Evolutionary conservation across 2,329 filamentous ascomycete genomes (phyloP), one percentile per base, ranked within the genome.

Genomic region (Fonsecaea nubica): DNA sequence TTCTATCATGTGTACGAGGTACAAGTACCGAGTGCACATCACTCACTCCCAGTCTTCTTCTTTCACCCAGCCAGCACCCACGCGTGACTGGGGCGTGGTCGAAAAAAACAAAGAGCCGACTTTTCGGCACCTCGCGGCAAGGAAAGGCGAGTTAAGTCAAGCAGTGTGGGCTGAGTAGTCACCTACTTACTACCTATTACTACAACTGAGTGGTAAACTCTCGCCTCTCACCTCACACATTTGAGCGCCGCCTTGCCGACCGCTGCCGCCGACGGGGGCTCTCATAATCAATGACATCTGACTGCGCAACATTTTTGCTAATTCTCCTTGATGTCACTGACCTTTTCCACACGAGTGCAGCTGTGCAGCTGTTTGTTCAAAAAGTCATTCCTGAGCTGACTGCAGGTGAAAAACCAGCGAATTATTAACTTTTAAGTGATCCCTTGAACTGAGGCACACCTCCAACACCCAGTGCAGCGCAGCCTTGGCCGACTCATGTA

Each of bases 241-340:
- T 53, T 45, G 30, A n/a, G 33, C 30, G 18, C 15, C 50, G 33
- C 36, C 58, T 35, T 61, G 30, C 58, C 58, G 58, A 54, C 58
- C 15, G 48, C 58, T 25, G 45, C 58, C 58, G 58, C 36, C 58
- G 15, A 25, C 25, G 25, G 25, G 2, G 33, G 32, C 18, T 61
- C 45, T 21, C 58, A 53, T 61, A 61, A 61, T 61, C 45, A 61
- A 61, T 53, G 58, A 53, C 45, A 12, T 21, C 10, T n/a, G 21
- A 53, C 32, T 53, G 50, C 40, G 40, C 40, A 30, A 48, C 40
- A 45, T 21, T 59, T n/a, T 52, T 53, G 50, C 25, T 25, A 25
- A 25, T 25, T 25, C 25, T 25, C 25, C 25, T 30, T 53, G 50
- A 4, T 53, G 21, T 53, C 4, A 42, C 40, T 42, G 18, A 42